Base-by-base conservation (phyloP, 106 monocot species). In the Alisma plantagoaquatica region DNA sequence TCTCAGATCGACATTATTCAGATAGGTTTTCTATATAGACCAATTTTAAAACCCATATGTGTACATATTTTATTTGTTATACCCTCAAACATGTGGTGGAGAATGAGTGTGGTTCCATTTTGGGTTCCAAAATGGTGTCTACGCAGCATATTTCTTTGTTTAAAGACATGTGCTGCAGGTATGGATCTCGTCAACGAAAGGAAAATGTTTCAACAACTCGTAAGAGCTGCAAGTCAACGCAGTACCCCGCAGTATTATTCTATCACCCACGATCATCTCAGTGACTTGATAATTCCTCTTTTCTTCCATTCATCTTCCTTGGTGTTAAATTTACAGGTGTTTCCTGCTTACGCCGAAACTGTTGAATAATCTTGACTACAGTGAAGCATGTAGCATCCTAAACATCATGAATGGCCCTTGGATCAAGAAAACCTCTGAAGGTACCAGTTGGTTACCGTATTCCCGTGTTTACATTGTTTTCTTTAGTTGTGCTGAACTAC, bases 381-480 rank as follows among this genome's bases (percentile, higher is more conserved):
- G 84, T 62, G 78, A 81, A 43, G 96, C 96, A 3, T 98, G 96
- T 59, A 98, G 81, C 69, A 67, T 98, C 56, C 46, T 98, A 54
- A 98, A 89, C 33, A 98, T 98, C 55, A 98, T 98, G 96, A 98
- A 98, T 82, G 96, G 96, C 1, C 96, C 96, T 19, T 98, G 89
- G 81, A 98, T 98, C 24, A 81, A 89, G 45, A 51, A 74, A 54
- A 62, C 96, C 12, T 51, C 96, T 3, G 73, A 89, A 89, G 96
- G 96, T 88, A 89, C 4, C 3, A 0, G 10, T 20, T 5, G 23
- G 42, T 12, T 18, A 31, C 16, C 3, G 29, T 2, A 8, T 8
- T 4, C 18, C n/a, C 19, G 4, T 3, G 10, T 52, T 59, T 43
- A 17, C 8, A 1, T 3, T 31, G 22, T 22, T 31, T 28, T 41